Evolutionary conservation across 345 rosid genomes (phyloP).

Genomic region (Gossypium rotundifolium): DNA sequence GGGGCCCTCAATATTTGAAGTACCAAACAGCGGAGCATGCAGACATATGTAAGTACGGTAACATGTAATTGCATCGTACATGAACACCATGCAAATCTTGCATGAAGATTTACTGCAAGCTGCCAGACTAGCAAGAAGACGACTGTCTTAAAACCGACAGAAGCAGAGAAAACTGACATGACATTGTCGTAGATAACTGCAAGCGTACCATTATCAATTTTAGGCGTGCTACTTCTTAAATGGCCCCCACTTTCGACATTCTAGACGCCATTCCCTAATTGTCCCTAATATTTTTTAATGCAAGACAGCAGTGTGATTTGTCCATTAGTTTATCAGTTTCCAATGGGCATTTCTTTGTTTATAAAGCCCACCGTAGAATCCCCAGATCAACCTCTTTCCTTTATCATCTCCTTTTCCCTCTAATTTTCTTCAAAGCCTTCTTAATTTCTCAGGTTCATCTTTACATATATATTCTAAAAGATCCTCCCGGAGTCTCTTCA

Average conservation of each 20-base stretch:
- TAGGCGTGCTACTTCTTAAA: too few relatives aligned
- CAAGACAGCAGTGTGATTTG: not conserved
- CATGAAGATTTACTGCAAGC: not conserved
- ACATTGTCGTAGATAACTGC: not conserved
- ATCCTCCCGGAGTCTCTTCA: too few relatives aligned
- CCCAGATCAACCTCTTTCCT: constrained; percentile 20
- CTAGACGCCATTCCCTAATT: not conserved
- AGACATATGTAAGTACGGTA: not conserved
- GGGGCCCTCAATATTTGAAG: too few relatives aligned
- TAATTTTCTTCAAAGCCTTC: too few relatives aligned
- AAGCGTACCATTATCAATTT: too few relatives aligned
- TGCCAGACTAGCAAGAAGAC: not conserved
- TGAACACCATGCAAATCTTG: not conserved
- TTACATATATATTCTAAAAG: too few relatives aligned
- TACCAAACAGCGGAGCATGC: not conserved
- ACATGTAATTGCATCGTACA: not conserved
- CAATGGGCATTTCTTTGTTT: constrained; percentile 13
- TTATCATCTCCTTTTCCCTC: constrained; percentile 7
- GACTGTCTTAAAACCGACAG: not conserved
- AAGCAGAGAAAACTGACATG: not conserved
- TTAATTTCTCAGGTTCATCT: too few relatives aligned
- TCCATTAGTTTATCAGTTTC: constrained; percentile 1
- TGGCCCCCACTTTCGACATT: too few relatives aligned
- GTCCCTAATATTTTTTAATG: not conserved
- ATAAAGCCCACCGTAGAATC: constrained; percentile 19